Evolutionary conservation across 2,329 filamentous ascomycete species (phyloP).

Genomic region (Fusarium hainanense): DNA sequence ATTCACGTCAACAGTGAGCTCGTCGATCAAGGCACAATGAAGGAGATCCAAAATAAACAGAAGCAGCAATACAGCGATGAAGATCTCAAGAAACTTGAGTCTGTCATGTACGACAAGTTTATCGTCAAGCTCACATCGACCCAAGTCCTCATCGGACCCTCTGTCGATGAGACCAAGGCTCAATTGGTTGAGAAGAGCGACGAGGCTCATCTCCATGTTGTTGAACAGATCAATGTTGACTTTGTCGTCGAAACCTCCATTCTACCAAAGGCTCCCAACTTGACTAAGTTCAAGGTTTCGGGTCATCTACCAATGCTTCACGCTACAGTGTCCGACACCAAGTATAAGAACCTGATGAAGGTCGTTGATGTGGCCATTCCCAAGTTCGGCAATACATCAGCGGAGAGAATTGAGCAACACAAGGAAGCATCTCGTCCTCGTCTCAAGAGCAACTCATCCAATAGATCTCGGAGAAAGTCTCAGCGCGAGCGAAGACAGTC

Average conservation of each 20-base stretch:
- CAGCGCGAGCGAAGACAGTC: constrained; percentile 68
- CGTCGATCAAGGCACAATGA: constrained; percentile 89
- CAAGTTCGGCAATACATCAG: constrained; percentile 68
- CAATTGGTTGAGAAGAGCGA: constrained; percentile 78
- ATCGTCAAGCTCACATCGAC: constrained; percentile 92
- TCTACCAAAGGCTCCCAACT: constrained; percentile 91
- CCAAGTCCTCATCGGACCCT: constrained; percentile 93
- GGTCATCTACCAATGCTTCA: constrained; percentile 93
- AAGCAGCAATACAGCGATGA: constrained; percentile 87
- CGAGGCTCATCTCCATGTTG: constrained; percentile 82
- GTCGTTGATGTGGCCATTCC: constrained; percentile 96
- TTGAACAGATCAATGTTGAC: constrained; percentile 97
- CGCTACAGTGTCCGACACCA: constrained; percentile 89
- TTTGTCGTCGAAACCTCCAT: constrained; percentile 98
- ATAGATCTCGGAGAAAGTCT: constrained; percentile 57
- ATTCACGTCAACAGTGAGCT: constrained; percentile 94
- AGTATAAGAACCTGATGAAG: constrained; percentile 97
- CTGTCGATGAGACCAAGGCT: constrained; percentile 87
- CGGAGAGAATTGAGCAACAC: constrained; percentile 45
- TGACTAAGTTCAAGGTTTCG: constrained; percentile 91
- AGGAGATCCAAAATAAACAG: constrained; percentile 91
- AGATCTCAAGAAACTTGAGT: constrained; percentile 88
- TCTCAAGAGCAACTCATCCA: constrained; percentile 59
- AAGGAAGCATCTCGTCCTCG: constrained; percentile 54
- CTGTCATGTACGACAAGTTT: constrained; percentile 98